phyloP scores from a whole-genome alignment of 2,329 filamentous ascomycete species.

The Aureobasidium musti region DNA sequence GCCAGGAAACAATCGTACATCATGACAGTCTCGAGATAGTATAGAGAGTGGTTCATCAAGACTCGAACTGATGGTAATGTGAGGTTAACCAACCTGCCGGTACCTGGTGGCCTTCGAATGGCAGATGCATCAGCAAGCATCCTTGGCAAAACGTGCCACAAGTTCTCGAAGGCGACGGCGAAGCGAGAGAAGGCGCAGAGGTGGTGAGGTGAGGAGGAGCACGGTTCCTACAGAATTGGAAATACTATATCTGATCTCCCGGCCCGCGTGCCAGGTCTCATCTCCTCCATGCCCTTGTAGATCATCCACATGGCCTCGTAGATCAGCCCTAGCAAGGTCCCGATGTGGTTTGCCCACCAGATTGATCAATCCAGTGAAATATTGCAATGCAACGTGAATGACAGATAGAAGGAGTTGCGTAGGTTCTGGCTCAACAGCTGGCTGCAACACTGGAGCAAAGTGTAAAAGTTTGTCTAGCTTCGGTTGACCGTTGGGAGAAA shows the following conservation, averaged over 20 bases:
- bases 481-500: background rate
- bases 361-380: too few relatives aligned
- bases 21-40: slow-evolving; percentile 4
- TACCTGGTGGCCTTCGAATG: too few relatives aligned
- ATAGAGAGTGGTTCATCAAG: background rate
- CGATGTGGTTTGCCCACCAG: background rate
- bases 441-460: background rate
- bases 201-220: background rate
- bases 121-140: too few relatives aligned
- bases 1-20: background rate
- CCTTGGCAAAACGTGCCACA: background rate
- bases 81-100: background rate
- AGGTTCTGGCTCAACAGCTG: background rate
- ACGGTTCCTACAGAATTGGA: background rate
- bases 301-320: background rate
- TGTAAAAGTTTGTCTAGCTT: background rate
- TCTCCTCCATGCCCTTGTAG: background rate
- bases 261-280: slow-evolving; percentile 1
- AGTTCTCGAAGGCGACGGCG: background rate
- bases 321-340: background rate
- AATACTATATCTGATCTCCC: slow-evolving; percentile 17
- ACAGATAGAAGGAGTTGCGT: background rate
- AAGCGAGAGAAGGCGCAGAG: background rate
- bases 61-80: background rate
- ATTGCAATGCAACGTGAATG: too few relatives aligned